Percentiles rank a stretch among this genome's conserved stretches.
phyloP scores from a whole-genome alignment of 371 early-diverging fungal species.

The Saksenaea vasiformis region DNA sequence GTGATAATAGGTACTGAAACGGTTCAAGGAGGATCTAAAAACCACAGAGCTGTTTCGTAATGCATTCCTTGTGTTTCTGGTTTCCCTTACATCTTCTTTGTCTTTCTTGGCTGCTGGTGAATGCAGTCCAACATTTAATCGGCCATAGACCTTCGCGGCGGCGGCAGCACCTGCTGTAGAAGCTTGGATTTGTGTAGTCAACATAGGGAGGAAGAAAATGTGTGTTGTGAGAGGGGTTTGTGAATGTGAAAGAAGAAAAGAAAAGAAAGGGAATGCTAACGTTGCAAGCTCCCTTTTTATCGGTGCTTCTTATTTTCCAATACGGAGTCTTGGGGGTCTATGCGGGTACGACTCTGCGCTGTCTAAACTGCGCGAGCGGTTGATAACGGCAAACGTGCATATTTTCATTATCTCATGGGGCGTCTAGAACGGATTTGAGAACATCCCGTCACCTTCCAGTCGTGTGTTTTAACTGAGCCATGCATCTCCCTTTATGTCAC shows the following conservation, averaged over 20 bases:
- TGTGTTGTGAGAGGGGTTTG: no score
- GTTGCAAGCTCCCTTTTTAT: not conserved
- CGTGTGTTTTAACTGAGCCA: not conserved
- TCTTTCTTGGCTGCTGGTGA: not conserved
- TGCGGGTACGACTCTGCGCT: not conserved
- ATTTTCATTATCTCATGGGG: not conserved
- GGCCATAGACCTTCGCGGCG: not conserved
- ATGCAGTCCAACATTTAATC: not conserved
- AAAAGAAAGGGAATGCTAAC: not conserved
- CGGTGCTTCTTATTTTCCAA: not conserved
- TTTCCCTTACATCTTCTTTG: not conserved
- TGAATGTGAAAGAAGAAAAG: not conserved
- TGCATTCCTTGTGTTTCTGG: not conserved
- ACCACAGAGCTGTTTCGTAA: not conserved
- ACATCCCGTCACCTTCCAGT: not conserved
- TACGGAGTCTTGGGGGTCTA: not conserved
- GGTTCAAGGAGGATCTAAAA: slow-evolving; percentile 75
- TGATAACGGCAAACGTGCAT: not conserved
- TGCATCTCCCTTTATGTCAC: not conserved
- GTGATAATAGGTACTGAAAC: slow-evolving; percentile 73
- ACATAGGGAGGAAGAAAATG: not conserved
- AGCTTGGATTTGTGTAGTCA: slow-evolving; percentile 2
- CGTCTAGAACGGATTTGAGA: not conserved
- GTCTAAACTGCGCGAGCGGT: not conserved
- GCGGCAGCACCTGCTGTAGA: not conserved